These are phyloP conservation scores for Phytophthora pistaciae DNA, from an alignment of 352 stramenopile genomes.

Conservation along the genomic window DNA sequence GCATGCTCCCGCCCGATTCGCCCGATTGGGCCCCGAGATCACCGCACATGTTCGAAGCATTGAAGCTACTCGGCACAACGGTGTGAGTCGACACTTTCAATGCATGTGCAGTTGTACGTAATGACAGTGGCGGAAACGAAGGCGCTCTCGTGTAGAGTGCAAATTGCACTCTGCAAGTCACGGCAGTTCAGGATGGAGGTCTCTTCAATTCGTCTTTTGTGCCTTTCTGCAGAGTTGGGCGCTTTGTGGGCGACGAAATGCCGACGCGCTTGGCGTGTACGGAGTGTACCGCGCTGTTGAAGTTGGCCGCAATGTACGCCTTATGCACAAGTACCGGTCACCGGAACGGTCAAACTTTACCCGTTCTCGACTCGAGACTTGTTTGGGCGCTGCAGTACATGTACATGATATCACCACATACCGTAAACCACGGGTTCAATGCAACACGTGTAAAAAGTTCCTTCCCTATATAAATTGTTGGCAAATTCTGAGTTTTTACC, in stretches of 20 bases:
- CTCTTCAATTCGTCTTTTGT: not conserved
- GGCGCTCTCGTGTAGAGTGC: no score
- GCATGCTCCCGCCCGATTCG: no score
- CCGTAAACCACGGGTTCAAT: no score
- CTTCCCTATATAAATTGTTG: no score
- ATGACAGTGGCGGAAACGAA: not conserved
- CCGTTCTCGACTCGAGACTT: not conserved
- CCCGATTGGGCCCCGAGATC: no score
- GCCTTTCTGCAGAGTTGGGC: not conserved
- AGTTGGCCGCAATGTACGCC: constrained; percentile 15
- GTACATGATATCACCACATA: not conserved
- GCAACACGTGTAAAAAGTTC: no score
- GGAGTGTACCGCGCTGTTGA: constrained; percentile 21
- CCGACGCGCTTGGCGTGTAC: constrained; percentile 27
- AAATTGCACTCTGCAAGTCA: not conserved
- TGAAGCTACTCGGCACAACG: not conserved
- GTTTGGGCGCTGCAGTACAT: not conserved
- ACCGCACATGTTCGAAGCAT: not conserved
- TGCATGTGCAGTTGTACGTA: no score
- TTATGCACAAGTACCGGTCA: constrained; percentile 16
- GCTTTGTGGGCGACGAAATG: not conserved
- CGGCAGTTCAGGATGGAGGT: not conserved
- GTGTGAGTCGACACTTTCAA: no score
- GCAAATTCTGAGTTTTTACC: no score
- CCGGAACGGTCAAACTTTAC: not conserved